These are phyloP conservation scores for Silene latifolia DNA, from an alignment of 148 eudicot genomes.

Conservation along the genomic window DNA sequence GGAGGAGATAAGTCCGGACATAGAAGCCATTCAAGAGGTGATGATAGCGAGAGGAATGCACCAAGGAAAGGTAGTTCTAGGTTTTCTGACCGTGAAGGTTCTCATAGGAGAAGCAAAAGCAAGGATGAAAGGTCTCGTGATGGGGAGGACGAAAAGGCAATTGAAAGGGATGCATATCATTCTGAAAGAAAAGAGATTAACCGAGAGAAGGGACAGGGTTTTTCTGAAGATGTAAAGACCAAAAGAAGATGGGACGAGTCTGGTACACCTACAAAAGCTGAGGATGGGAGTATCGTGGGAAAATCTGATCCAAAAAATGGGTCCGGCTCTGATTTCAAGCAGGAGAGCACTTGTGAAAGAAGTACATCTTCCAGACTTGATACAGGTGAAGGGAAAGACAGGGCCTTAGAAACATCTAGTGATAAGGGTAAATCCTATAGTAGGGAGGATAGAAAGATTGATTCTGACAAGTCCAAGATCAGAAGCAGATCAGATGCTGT, in stretches of 20 bases:
- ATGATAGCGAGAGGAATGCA: slow-evolving; percentile 49
- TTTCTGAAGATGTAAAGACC: slow-evolving; percentile 31
- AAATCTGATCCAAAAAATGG: slow-evolving; percentile 34
- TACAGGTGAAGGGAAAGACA: slow-evolving; percentile 28
- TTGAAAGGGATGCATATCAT: slow-evolving; percentile 42
- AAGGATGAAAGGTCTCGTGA: slow-evolving; percentile 46
- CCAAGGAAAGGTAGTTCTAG: slow-evolving; percentile 44
- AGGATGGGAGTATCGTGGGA: slow-evolving; percentile 30
- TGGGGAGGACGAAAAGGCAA: slow-evolving; percentile 39
- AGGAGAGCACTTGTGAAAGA: slow-evolving; percentile 38
- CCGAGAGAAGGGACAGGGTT: slow-evolving; percentile 43
- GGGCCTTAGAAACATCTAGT: slow-evolving; percentile 33
- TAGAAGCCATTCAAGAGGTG: slow-evolving; percentile 44
- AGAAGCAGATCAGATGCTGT: slow-evolving; percentile 46
- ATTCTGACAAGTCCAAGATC: slow-evolving; percentile 49
- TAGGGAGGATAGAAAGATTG: slow-evolving; percentile 49
- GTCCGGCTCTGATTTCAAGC: slow-evolving; percentile 34
- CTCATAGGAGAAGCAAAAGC: slow-evolving; percentile 41
- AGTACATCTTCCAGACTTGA: slow-evolving; percentile 32
- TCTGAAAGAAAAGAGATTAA: slow-evolving; percentile 40
- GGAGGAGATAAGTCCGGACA: slow-evolving; percentile 45
- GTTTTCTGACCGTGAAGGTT: slow-evolving; percentile 46
- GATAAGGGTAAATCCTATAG: slow-evolving; percentile 48
- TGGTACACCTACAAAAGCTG: slow-evolving; percentile 32
- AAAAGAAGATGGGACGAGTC: slow-evolving; percentile 63